A percentile compares a stretch with the other conserved stretches of the same genome.
Conservation (phyloP, 345 rosid genomes). For the Citropsis articulata region DNA sequence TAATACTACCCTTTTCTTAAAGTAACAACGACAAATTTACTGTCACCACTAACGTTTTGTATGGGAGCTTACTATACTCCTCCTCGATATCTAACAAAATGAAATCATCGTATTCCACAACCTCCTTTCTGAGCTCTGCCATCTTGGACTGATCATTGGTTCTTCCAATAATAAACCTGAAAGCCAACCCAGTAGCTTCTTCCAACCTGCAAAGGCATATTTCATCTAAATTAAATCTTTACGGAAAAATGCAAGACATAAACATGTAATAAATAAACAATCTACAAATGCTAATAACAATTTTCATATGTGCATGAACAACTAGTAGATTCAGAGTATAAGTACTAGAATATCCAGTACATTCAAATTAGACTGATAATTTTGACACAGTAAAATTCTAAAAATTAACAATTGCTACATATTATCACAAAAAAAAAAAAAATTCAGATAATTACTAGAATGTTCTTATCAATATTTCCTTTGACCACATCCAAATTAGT, state of each 20-base stretch:
- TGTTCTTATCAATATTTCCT: too few relatives aligned
- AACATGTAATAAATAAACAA: background rate
- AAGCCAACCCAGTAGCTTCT: conserved; percentile 80
- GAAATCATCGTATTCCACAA: conserved; percentile 80
- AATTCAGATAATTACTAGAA: background rate
- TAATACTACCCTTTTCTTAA: background rate
- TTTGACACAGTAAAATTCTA: background rate
- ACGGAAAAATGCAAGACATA: background rate
- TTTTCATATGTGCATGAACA: background rate
- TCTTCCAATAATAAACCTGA: conserved; percentile 77
- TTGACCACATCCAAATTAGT: too few relatives aligned
- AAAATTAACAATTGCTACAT: background rate
- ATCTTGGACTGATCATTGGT: conserved; percentile 55
- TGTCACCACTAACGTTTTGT: conserved; percentile 83
- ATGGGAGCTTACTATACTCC: conserved; percentile 96
- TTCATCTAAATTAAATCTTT: background rate
- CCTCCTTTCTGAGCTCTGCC: conserved; percentile 65
- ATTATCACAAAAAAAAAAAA: too few relatives aligned
- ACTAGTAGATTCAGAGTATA: background rate
- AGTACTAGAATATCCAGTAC: background rate
- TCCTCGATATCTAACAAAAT: conserved; percentile 82
- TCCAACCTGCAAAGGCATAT: conserved; percentile 55
- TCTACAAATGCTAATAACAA: background rate
- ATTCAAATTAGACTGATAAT: background rate
- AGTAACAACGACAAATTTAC: background rate